Conservation (phyloP, 1,284 basidiomycete species). For the Leccinum cinnamomeum region DNA sequence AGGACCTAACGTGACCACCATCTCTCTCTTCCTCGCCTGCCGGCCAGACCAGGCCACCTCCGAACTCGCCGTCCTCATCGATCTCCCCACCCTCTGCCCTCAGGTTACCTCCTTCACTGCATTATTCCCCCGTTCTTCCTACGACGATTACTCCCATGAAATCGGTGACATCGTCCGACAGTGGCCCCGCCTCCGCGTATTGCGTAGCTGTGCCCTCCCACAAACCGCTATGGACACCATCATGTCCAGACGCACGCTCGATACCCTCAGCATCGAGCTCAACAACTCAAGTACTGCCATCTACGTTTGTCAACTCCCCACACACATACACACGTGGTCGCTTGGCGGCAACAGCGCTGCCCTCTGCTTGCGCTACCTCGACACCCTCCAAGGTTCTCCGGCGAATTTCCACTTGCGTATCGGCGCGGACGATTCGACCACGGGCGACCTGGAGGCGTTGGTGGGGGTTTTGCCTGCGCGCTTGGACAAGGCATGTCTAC, state of each 20-base stretch:
- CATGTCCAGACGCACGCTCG: conserved; percentile 11
- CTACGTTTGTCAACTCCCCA: conserved; percentile 24
- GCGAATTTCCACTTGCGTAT: conserved; percentile 20
- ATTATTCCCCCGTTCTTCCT: conserved; percentile 30
- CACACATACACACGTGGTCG: conserved; percentile 24
- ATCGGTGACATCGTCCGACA: conserved; percentile 27
- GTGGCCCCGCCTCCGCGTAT: conserved; percentile 20
- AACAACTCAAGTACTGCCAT: conserved; percentile 25
- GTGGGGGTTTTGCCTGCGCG: conserved; percentile 12
- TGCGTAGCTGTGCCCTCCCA: conserved; percentile 25
- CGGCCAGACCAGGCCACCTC: conserved; percentile 27
- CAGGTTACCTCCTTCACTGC: conserved; percentile 29
- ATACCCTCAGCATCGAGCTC: conserved; percentile 29
- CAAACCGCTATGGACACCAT: conserved; percentile 27
- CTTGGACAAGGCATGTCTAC: conserved; percentile 17
- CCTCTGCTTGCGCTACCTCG: conserved; percentile 25
- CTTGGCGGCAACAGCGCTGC: conserved; percentile 27
- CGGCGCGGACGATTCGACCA: conserved; percentile 28
- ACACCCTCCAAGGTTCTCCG: conserved; percentile 20
- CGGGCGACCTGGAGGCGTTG: conserved; percentile 17
- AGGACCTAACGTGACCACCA: conserved; percentile 20
- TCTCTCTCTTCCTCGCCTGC: conserved; percentile 27
- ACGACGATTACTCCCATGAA: conserved; percentile 28
- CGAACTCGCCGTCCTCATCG: conserved; percentile 22
- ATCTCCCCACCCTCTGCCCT: conserved; percentile 26